A percentile compares a stretch with the other conserved stretches of the same genome.
phyloP scores from a whole-genome alignment of 148 eudicot genomes.

The Vaccinium corymbosum region DNA sequence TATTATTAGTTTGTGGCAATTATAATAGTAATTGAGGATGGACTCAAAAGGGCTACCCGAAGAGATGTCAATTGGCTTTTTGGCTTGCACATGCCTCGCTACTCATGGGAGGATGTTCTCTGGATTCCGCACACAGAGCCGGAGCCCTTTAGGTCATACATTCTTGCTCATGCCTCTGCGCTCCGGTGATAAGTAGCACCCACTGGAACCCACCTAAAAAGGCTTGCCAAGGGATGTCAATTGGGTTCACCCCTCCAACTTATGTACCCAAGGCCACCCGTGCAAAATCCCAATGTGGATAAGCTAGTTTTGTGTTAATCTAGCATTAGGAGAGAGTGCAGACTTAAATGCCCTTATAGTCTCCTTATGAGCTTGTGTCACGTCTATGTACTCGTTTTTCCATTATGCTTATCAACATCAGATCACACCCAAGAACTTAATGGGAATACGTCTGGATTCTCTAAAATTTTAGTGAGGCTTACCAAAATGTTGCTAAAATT shows the following conservation, averaged over 20 bases:
- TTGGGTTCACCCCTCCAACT: not conserved
- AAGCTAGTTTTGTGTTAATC: not conserved
- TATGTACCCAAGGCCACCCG: not conserved
- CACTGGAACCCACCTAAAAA: not conserved
- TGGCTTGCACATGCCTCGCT: not conserved
- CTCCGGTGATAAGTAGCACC: not conserved
- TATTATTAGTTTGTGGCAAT: not conserved
- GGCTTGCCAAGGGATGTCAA: not conserved
- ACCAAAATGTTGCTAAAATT: not conserved
- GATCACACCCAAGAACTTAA: not conserved
- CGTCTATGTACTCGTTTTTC: not conserved
- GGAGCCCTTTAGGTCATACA: not conserved
- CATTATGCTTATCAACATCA: not conserved
- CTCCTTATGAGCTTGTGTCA: not conserved
- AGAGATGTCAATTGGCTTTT: not conserved
- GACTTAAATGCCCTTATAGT: not conserved
- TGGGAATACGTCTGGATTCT: not conserved
- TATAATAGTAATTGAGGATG: not conserved
- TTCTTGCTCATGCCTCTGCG: not conserved
- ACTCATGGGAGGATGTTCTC: not conserved
- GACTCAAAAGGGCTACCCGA: not conserved
- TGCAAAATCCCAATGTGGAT: not conserved
- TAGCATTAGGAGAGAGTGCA: not conserved
- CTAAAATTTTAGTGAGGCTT: not conserved
- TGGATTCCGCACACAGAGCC: not conserved